Percentiles rank a stretch among this genome's conserved stretches.
Evolutionary conservation across 1,284 basidiomycete genomes (phyloP).

Genomic region (Apiotrichum akiyoshidainum): DNA sequence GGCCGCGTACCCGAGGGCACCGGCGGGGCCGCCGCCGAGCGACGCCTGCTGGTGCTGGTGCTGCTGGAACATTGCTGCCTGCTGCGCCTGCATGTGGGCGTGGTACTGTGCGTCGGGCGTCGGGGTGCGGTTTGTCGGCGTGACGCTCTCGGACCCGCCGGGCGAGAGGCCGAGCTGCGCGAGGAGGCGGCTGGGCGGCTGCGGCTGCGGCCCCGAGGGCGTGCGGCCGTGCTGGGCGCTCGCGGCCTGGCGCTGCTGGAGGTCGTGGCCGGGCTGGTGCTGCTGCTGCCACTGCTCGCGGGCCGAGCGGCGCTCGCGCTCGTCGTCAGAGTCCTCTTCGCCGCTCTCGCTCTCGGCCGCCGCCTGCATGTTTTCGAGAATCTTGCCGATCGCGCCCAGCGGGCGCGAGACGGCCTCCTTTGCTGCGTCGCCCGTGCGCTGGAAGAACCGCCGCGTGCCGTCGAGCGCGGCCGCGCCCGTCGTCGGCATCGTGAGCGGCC

Average conservation of each 20-base stretch:
- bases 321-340: conserved; percentile 26
- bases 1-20: too few species aligned
- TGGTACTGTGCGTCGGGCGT: conserved; percentile 2
- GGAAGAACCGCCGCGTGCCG: conserved; percentile 68
- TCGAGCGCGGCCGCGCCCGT: conserved; percentile 63
- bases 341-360: conserved; percentile 29
- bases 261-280: background rate
- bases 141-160: conserved; percentile 1
- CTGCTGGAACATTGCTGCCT: background rate
- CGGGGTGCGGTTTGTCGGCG: conserved; percentile 14
- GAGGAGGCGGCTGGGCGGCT: conserved; percentile 16
- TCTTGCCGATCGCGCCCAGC: conserved; percentile 76
- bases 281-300: conserved; percentile 1
- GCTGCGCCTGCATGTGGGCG: background rate
- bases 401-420: conserved; percentile 73
- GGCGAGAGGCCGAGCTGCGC: conserved; percentile 23
- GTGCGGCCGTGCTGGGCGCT: too few species aligned
- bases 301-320: conserved; percentile 10
- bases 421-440: conserved; percentile 72
- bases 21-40: too few species aligned
- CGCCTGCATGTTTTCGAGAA: conserved; percentile 64
- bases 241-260: background rate
- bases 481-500: conserved; percentile 65
- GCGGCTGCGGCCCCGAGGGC: background rate
- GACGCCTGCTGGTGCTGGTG: background rate